Evolutionary conservation across 1,139 yeast genomes (phyloP), one percentile per base, ranked within the genome.

Genomic region (Hyphopichia fennica): DNA sequence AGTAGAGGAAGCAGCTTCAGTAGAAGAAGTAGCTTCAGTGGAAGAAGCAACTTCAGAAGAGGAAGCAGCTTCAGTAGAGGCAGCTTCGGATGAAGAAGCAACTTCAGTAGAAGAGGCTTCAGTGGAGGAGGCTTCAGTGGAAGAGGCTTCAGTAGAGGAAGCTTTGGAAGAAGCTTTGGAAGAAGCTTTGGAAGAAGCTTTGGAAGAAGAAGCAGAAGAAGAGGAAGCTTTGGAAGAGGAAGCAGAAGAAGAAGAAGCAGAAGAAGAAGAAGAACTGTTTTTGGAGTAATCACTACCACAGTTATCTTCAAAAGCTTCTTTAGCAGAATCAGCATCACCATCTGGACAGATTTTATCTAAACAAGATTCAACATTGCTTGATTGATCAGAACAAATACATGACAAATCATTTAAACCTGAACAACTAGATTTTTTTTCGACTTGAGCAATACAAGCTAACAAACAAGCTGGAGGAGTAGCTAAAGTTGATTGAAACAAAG

Each of bases 391-490:
- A 66, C 93, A 84, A 54, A 86, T 69, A 72, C 96, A 87, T 41
- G 65, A 54, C 50, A 86, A 70, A 59, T 83, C 81, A 60, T 77
- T 77, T 62, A 87, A 69, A 44, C 82, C 72, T 45, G 68, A 53
- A 64, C 91, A 84, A 40, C 81, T 66, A 37, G 78, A 71, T n/a
- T 62, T 53, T 60, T 76, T 78, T 53, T 79, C 73, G 41, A 85
- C 90, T 57, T 81, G 76, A 43, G 87, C 76, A 45, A 87, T 93
- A 78, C 96, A 89, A 38, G 96, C 95, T 62, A 89, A 75, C 53
- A 89, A 72, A 73, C 96, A 89, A 34, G 96, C 96, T 49, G 95
- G 95, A 41, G 96, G 93, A 44, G 93, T 73, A 45, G 95, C 95
- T 39, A 77, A 64, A 36, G 72, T 79, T 39, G 70, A 57, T 39